Base-by-base conservation (phyloP, 768 basidiomycete genomes). In the Clathrus columnatus region DNA sequence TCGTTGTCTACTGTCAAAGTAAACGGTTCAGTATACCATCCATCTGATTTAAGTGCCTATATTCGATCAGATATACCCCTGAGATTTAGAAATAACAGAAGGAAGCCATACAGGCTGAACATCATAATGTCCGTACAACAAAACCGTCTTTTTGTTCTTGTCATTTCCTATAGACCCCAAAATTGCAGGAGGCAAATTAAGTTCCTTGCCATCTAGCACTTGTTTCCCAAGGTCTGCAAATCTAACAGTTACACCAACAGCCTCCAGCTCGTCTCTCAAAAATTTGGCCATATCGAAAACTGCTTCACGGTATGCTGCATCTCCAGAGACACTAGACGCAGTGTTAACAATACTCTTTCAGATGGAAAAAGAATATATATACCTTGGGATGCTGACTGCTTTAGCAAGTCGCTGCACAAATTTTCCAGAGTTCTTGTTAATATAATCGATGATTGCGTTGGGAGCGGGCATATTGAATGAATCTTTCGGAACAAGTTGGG, bases 61-160 rank as follows among this genome's bases (percentile, higher is more conserved):
- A 43, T 27, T 45, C 18, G n/a, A 44, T 6, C 28, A 26, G 17
- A 36, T 46, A 18, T 21, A 11, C 4, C 23, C 14, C 23, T 20
- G 17, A 27, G 26, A 49, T 29, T 20, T 42, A 44, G 29, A 26
- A 56, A 44, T 1, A 24, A 18, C 1, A 23, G 17, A n/a, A 18
- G 41, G 20, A 8, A 17, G 18, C 10, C 81, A 50, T 57, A 89
- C 88, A 7, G 94, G 93, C 63, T 96, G 94, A 6, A 96, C 94
- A 65, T 96, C 93, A 64, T 91, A 95, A 68, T 97, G 94, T 1
- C 91, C 94, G 65, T 97, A 97, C 28, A 97, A 71, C 26, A 95
- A 77, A 29, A 97, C 82, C 0, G 93, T 98, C 79, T 89, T 94
- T 82, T 97, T 97, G 64, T 73, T 80, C 14, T 82, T 82, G 69